Evolutionary conservation across 176 grass and related monocot genomes (phyloP).

Genomic region (Oryza meyeriana): DNA sequence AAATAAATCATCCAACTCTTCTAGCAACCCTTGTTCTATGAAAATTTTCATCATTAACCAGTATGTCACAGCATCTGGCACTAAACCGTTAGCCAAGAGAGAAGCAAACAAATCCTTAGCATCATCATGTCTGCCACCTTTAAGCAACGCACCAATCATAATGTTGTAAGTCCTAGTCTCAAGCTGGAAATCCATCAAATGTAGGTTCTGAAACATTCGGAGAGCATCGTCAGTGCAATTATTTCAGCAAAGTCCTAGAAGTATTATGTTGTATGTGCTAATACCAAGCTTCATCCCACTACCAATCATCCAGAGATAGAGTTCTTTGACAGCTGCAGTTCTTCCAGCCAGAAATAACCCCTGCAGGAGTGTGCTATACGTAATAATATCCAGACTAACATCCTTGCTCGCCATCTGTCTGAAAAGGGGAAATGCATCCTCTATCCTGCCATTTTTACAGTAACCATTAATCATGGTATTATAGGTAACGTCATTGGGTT

Average conservation of each 20-base stretch:
- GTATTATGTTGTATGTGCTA: not conserved
- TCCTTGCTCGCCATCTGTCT: no score
- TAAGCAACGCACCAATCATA: not conserved
- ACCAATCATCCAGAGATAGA: not conserved
- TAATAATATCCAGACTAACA: no score
- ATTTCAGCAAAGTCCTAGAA: not conserved
- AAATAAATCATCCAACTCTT: not conserved
- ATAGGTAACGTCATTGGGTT: no score
- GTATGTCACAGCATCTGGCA: not conserved
- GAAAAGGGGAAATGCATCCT: no score
- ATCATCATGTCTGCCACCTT: not conserved
- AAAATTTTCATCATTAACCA: not conserved
- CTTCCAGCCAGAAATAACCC: no score
- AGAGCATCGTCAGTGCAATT: not conserved
- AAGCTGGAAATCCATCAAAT: not conserved
- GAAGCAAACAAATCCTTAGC: not conserved
- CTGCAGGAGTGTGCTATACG: no score
- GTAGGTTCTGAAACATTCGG: not conserved
- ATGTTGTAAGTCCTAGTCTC: not conserved
- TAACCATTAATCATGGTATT: no score
- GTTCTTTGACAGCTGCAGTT: not conserved
- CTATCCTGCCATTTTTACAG: no score
- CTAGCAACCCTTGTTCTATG: not conserved
- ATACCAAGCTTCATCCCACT: not conserved
- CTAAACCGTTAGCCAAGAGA: not conserved